Evolutionary conservation across 352 stramenopile species (phyloP), one percentile per base, ranked within the genome.

Genomic region (Aphanomyces stellatus): DNA sequence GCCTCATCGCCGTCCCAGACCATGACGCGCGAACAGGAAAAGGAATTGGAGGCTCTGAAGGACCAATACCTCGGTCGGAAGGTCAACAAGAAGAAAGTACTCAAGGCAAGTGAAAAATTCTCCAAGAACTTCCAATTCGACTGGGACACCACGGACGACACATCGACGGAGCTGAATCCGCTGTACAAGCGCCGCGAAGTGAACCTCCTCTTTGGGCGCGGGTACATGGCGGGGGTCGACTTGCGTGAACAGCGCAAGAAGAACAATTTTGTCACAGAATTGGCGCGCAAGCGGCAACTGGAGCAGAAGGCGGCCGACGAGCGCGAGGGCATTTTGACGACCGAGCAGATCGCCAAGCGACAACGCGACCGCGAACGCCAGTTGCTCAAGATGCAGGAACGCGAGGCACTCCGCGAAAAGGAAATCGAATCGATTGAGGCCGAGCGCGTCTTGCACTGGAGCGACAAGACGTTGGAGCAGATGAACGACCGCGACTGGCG

Each of bases 401-500:
- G 79, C 15, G 87, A 93, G 65, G 69, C 72, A 3, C 70, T 82
- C 17, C 72, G 72, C 8, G 79, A 90, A 62, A 69, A 78, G 33
- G 87, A 88, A n/a, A 84, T 93, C 67, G 87, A 64, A 1, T 84
- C 70, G 17, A 81, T 92, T 56, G 83, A 82, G 2, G 76, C 91
- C 65, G 83, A 81, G 1, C 90, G 85, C 73, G 83, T 83, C 33
- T 83, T 75, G 27, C 93, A 98, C 71, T 98, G 96, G 87, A 95
- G 81, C 19, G 95, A 98, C 57, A 98, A 99, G 79, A 71, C 79
- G 41, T 73, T 98, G 28, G 74, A 75, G 24, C 87, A 96, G 8
- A 99, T 99, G 96, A 97, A 91, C 33, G 76, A 92, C 42, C 89
- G 97, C 22, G 97, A 99, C 85, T 99, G 97, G 97, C 87, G 97